Evolutionary conservation across 2,329 filamentous ascomycete species (phyloP), one percentile per base, ranked within the genome.

Genomic region (Pseudogymnoascus sp.): DNA sequence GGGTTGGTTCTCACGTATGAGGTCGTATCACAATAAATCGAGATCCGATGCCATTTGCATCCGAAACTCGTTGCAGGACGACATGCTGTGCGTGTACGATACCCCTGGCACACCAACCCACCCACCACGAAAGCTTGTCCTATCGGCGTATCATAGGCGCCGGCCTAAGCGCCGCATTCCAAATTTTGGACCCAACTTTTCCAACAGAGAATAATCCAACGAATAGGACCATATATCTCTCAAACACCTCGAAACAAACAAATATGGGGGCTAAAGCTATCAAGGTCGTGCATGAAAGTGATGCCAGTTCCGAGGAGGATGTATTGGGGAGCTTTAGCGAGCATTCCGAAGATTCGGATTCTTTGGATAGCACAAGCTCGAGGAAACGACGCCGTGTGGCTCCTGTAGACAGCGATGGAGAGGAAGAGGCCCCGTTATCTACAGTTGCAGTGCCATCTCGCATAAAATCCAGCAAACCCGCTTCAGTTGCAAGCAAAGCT

Each of bases 281-380:
- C 45, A 13, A 26, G n/a, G 45, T 19, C 45, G 15, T 8, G 55
- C 55, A 38, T 57, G 55, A 37, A 28, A 34, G 30, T 37, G 55
- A 57, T 34, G 55, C 18, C 7, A 57, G 55, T 19, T 37, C 12
- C 7, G 30, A 34, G 21, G 55, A 37, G 55, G 33, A 57, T 9
- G 30, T 57, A 30, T 57, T 38, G 13, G 55, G 28, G 10, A 57
- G 33, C 55, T 13, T 23, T 7, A 38, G 19, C 18, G 55, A 57
- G n/a, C 19, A 57, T 38, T 57, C 55, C 33, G 55, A 57, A 8
- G 66, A 67, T 34, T 70, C 70, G 3, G 70, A 72, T 63, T 67
- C 67, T 55, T 66, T 71, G 55, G 70, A 70, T 57, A 70, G 64
- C 59, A 61, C 63, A 18, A 61, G 58, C 18, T 67, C 70, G 9